Conservation (phyloP, 2,329 filamentous ascomycete genomes). For the Pseudocercospora eumusae region DNA sequence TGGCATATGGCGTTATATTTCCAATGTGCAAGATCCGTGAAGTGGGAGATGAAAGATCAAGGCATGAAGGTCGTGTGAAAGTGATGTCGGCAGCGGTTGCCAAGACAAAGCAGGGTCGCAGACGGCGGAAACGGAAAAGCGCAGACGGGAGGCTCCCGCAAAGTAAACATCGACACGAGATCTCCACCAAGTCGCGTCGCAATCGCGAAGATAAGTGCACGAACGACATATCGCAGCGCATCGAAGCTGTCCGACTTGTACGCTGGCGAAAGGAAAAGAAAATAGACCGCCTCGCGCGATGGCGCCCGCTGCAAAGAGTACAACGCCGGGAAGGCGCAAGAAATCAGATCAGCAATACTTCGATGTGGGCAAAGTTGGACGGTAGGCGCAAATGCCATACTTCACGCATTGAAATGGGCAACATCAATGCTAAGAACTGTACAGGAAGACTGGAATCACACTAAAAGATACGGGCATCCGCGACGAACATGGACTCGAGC, state of each 20-base stretch:
- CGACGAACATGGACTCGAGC: slow-evolving; percentile 91
- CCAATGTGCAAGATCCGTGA: too few relatives aligned
- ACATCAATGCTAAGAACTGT: slow-evolving; percentile 22
- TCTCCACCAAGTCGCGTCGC: slow-evolving; percentile 8
- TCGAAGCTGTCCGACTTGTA: slow-evolving; percentile 14
- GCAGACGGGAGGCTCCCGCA: neutral
- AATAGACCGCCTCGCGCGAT: slow-evolving; percentile 35
- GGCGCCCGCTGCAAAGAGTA: slow-evolving; percentile 30
- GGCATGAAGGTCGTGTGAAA: neutral
- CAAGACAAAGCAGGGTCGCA: slow-evolving; percentile 1
- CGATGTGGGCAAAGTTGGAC: slow-evolving; percentile 41
- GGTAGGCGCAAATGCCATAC: slow-evolving; percentile 28
- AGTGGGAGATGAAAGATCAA: neutral
- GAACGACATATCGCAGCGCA: slow-evolving; percentile 6
- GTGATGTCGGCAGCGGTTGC: slow-evolving; percentile 5
- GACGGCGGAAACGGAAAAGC: neutral
- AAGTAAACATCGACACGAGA: slow-evolving; percentile 13
- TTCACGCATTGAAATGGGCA: neutral
- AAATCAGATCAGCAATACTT: slow-evolving; percentile 40
- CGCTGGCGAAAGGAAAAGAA: slow-evolving; percentile 37
- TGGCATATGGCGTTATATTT: too few relatives aligned
- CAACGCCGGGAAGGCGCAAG: slow-evolving; percentile 34
- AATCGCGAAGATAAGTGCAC: slow-evolving; percentile 3
- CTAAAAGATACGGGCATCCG: slow-evolving; percentile 75
- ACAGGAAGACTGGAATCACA: slow-evolving; percentile 84